Conservation (phyloP, 495 filamentous ascomycete species). For the Annulohypoxylon maeteangense region DNA sequence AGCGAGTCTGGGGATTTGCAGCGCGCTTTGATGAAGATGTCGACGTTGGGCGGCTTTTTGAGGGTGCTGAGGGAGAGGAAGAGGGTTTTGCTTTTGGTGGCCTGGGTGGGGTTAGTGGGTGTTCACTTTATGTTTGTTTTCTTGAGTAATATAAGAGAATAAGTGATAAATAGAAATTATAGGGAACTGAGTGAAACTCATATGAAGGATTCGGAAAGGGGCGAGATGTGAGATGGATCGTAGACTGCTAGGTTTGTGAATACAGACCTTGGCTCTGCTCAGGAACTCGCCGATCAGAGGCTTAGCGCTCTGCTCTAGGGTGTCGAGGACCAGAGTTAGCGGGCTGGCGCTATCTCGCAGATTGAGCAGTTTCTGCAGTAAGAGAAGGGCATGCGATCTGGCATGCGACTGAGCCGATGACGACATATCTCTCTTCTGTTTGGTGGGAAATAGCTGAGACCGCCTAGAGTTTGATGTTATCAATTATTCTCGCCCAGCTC, state of each 20-base stretch:
- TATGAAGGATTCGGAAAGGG: not conserved
- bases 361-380: conserved; percentile 85
- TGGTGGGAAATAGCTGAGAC: not conserved
- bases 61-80: conserved; percentile 81
- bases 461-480: not conserved
- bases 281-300: conserved; percentile 80
- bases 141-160: not conserved
- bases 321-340: conserved; percentile 86
- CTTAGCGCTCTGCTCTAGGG: conserved; percentile 80
- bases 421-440: conserved; percentile 51
- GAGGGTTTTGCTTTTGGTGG: conserved; percentile 67
- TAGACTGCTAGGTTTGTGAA: not conserved
- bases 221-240: not conserved
- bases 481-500: not conserved
- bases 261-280: conserved; percentile 73
- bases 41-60: conserved; percentile 63
- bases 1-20: conserved; percentile 65
- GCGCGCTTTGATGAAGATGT: conserved; percentile 71
- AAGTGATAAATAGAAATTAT: not conserved
- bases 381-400: conserved; percentile 84
- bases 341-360: conserved; percentile 83
- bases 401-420: conserved; percentile 70
- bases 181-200: not conserved
- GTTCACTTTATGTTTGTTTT: not conserved
- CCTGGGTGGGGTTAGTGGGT: conserved; percentile 46